phyloP scores from a whole-genome alignment of 208 protist genomes.

The Trypanosomatidae sp. region DNA sequence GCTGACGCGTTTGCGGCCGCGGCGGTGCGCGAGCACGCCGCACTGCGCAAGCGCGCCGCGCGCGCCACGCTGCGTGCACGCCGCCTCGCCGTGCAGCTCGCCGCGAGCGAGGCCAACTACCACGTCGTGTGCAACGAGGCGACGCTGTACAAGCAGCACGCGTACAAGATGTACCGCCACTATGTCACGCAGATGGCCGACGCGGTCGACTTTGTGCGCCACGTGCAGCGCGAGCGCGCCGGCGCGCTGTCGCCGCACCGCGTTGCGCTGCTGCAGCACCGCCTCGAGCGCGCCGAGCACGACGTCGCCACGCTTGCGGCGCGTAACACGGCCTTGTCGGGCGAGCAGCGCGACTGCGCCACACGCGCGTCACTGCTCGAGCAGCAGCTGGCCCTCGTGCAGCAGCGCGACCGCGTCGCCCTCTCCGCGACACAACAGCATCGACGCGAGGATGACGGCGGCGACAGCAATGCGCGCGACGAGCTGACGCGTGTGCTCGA shows the following conservation, averaged over 20 bases:
- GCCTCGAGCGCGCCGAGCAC: slow-evolving; percentile 19
- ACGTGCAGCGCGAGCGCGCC: slow-evolving; percentile 38
- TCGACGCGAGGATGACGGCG: slow-evolving; percentile 29
- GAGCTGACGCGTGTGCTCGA: too few relatives aligned
- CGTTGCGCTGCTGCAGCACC: slow-evolving; percentile 49
- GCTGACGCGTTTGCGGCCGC: slow-evolving; percentile 75
- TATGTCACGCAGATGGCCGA: slow-evolving; percentile 62
- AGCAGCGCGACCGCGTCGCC: slow-evolving; percentile 11
- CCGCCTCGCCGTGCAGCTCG: slow-evolving; percentile 53
- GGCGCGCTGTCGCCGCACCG: slow-evolving; percentile 53
- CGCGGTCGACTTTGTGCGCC: slow-evolving; percentile 70
- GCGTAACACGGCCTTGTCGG: slow-evolving; percentile 22
- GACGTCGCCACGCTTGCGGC: slow-evolving; percentile 23
- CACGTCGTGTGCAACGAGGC: slow-evolving; percentile 80
- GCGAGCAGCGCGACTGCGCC: slow-evolving; percentile 46
- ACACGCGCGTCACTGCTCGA: too few relatives aligned
- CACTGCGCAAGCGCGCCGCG: slow-evolving; percentile 63
- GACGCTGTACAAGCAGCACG: slow-evolving; percentile 63
- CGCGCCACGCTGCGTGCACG: slow-evolving; percentile 64
- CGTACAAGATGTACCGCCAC: slow-evolving; percentile 69
- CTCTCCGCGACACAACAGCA: too few relatives aligned
- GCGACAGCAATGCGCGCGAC: too few relatives aligned
- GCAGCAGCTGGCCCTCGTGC: slow-evolving; percentile 35
- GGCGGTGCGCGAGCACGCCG: slow-evolving; percentile 68
- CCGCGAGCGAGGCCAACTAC: slow-evolving; percentile 75